Conservation (phyloP, 2,329 filamentous ascomycete genomes). For the Aurifilum marmelostoma region DNA sequence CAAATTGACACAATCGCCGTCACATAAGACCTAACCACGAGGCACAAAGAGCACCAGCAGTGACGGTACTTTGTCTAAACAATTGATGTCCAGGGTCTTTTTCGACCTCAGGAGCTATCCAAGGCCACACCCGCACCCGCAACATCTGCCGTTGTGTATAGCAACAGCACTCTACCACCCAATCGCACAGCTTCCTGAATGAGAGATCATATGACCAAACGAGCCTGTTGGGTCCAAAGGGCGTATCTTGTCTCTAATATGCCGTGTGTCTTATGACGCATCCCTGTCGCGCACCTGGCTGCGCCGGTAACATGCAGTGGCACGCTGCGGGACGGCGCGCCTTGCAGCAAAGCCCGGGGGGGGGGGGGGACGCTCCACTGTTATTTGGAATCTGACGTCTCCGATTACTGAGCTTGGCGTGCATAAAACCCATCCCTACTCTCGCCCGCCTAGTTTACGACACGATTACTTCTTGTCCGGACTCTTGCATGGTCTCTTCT, state of each 20-base stretch:
- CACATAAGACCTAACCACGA: no score
- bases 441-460: no score
- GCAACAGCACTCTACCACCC: not conserved
- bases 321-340: conserved; percentile 1
- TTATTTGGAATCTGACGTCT: not conserved
- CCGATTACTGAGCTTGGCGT: conserved; percentile 3
- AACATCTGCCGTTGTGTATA: no score
- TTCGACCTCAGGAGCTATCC: no score
- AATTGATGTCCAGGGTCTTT: no score
- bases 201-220: not conserved
- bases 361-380: not conserved
- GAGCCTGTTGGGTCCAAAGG: not conserved
- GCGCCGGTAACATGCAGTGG: not conserved
- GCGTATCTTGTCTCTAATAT: not conserved
- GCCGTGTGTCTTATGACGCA: not conserved
- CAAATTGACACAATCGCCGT: no score
- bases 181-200: not conserved
- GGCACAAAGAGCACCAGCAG: no score
- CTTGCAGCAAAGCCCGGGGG: not conserved
- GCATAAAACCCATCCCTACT: not conserved
- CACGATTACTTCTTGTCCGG: not conserved
- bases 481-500: no score
- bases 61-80: no score
- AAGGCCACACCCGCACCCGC: no score
- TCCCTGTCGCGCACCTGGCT: not conserved